Evolutionary conservation across 1,284 basidiomycete genomes (phyloP).

Genomic region (Malassezia globosa): DNA sequence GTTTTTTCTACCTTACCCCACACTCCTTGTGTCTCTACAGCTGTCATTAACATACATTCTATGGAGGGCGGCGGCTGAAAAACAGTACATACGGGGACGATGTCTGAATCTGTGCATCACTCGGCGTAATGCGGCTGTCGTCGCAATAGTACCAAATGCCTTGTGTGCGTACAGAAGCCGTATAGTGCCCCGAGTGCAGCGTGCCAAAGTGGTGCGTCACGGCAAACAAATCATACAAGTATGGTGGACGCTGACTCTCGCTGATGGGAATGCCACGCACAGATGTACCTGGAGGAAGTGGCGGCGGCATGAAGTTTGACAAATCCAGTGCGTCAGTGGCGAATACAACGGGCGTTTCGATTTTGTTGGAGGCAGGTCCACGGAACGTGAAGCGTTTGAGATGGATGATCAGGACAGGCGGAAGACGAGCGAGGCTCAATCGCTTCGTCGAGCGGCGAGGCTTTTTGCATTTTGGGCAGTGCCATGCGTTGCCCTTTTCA

Average conservation of each 20-base stretch:
- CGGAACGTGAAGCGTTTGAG: slow-evolving; percentile 89
- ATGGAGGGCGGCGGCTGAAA: slow-evolving; percentile 24
- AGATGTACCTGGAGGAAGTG: slow-evolving; percentile 30
- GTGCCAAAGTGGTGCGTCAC: slow-evolving; percentile 48
- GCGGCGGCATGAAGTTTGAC: slow-evolving; percentile 74
- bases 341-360: slow-evolving; percentile 52
- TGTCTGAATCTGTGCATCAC: slow-evolving; percentile 30
- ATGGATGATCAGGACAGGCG: slow-evolving; percentile 83
- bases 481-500: slow-evolving; percentile 92
- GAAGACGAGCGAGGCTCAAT: slow-evolving; percentile 76
- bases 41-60: too few species aligned
- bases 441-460: slow-evolving; percentile 71
- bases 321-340: slow-evolving; percentile 68
- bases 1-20: too few species aligned
- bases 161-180: slow-evolving; percentile 36
- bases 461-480: slow-evolving; percentile 70
- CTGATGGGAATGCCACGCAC: slow-evolving; percentile 19
- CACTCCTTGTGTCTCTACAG: too few species aligned
- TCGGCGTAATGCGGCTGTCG: slow-evolving; percentile 28
- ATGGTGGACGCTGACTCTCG: slow-evolving; percentile 38
- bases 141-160: slow-evolving; percentile 43
- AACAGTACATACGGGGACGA: slow-evolving; percentile 40
- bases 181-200: slow-evolving; percentile 45
- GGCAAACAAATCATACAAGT: slow-evolving; percentile 49
- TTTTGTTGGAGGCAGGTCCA: slow-evolving; percentile 85